Evolutionary conservation across 805 yeast species (phyloP), one percentile per base, ranked within the genome.

Genomic region (Monosporozyma yasuniensis): DNA sequence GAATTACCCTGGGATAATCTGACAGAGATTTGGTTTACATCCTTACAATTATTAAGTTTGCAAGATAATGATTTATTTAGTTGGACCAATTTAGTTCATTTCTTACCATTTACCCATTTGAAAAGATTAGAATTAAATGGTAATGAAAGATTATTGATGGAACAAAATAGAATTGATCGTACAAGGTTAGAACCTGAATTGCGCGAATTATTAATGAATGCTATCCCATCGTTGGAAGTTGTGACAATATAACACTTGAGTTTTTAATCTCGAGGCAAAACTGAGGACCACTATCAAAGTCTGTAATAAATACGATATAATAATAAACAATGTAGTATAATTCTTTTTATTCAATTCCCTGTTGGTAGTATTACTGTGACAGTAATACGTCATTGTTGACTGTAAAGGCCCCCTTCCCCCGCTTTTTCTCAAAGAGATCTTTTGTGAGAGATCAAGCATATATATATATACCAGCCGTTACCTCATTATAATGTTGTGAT

Each of bases 11-110:
- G 37, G 16, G 42, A 35, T 18, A 3, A 10, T 6, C 10, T 9
- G 11, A 34, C 19, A 6, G 50, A 48, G 7, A 8, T 48, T 12
- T 34, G 25, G 14, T 47, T 59, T 32, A 56, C 59, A 14, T 38
- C 49, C 16, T 38, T 60, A 43, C 54, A 52, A 25, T 52, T 48
- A 42, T 50, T 60, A 47, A 52, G 49, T 43, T 47, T 60, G 25
- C 46, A 55, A 6, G 48, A 50, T 32, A 60, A 60, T 47, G 54
- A 55, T 27, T 47, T 57, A 14, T 50, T 21, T 25, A 51, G 49
- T 25, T 52, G 54, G 35, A 46, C 47, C 42, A 48, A 47, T 23
- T 37, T 57, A 7, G 44, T 56, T 6, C 44, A 50, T 23, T 51
- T 56, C 8, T 30, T 57, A 6, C 60, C 60, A 12, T 49, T 22